Evolutionary conservation across 108 stramenopile genomes (phyloP).

Genomic region (Fistulifera solaris): DNA sequence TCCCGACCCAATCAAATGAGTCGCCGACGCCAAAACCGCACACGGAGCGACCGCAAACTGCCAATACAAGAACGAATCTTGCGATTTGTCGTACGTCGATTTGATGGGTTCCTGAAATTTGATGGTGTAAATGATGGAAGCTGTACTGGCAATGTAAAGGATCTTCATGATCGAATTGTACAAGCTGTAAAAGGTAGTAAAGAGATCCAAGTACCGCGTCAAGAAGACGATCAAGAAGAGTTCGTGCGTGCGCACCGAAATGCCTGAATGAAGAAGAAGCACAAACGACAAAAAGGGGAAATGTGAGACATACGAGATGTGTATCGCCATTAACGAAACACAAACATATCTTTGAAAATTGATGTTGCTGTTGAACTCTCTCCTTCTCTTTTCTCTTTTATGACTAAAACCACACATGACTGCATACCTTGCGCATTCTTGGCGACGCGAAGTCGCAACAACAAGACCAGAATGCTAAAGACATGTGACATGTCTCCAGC

Average conservation of each 20-base stretch:
- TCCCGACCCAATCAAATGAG: conserved; percentile 65
- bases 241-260: conserved; percentile 97
- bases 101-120: conserved; percentile 82
- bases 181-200: conserved; percentile 82
- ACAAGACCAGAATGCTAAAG: conserved; percentile 91
- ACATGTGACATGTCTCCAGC: conserved; percentile 98
- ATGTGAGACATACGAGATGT: no score
- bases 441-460: conserved; percentile 91
- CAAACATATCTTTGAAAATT: no score
- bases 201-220: conserved; percentile 85
- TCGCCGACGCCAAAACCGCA: conserved; percentile 67
- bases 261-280: conserved; percentile 41
- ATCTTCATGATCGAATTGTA: conserved; percentile 98
- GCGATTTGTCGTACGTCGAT: conserved; percentile 91
- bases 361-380: no score
- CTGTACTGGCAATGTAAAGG: conserved; percentile 89
- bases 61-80: conserved; percentile 97
- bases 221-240: conserved; percentile 96
- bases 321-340: background rate
- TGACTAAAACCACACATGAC: no score
- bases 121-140: conserved; percentile 92
- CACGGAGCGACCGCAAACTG: conserved; percentile 94
- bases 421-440: conserved; percentile 88
- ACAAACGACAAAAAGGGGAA: background rate
- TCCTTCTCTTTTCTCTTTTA: background rate